Base-by-base conservation (phyloP, 495 filamentous ascomycete species). In the Aspergillus kassunensis region DNA sequence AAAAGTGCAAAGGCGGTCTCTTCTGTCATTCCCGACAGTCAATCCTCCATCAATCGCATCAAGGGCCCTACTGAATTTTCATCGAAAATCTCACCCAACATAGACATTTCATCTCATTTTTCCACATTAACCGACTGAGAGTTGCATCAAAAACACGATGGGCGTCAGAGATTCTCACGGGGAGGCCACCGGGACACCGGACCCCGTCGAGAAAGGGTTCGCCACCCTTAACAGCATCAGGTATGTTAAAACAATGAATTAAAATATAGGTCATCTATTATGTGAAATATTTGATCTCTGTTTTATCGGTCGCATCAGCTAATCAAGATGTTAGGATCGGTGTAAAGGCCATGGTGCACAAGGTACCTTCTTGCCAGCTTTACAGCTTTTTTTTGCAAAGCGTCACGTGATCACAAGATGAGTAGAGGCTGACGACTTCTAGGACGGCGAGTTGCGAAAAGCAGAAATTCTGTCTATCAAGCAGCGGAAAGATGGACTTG, bases 401-500 rank as follows among this genome's bases (percentile, higher is more conserved):
- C 16, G 42, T 75, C 72, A 76, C 73, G 70, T 76, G 72, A 75
- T 45, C 10, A 20, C 44, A 48, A 31, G 15, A 27, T 24, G 11
- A 16, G 42, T 12, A 9, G 29, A 34, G 59, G 24, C 48, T 58
- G 56, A 55, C 59, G 60, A 29, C 51, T 45, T 52, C 3, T 58
- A 89, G 85, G 88, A 95, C 68, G 90, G 89, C 40, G 84, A 91
- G 65, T 75, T 86, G 48, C 84, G 93, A 44, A 90, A 89, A 72
- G 93, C 93, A 44, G 93, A 97, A 68, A 97, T 98, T 51, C 70
- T 98, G 11, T 89, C 87, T 21, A 92, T 97, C 36, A 81, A 85
- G 59, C 87, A 87, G 43, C 84, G 87, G 7, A 92, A 93, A 59
- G 89, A 88, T 56, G 83, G 87, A 4, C 84, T 86, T 42, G 85